Evolutionary conservation across 1,139 yeast genomes (phyloP).

Genomic region (Hemisphaericaspora subhashii): DNA sequence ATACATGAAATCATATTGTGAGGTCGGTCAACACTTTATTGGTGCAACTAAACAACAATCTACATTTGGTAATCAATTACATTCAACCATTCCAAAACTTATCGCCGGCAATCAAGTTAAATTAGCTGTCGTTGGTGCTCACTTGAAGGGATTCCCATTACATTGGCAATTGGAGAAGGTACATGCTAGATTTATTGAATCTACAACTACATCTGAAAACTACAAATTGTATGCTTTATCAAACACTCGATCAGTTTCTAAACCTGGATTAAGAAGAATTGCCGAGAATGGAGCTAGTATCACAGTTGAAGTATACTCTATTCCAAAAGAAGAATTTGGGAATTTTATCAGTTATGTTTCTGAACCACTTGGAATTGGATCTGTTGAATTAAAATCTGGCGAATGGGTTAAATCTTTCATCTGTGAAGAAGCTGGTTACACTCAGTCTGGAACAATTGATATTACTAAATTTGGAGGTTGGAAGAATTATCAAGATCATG

Average conservation of each 20-base stretch:
- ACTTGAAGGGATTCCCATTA: slow-evolving; percentile 80
- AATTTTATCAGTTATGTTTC: slow-evolving; percentile 85
- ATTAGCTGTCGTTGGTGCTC: slow-evolving; percentile 96
- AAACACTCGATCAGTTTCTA: slow-evolving; percentile 72
- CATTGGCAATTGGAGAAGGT: slow-evolving; percentile 93
- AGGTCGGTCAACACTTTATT: slow-evolving; percentile 26
- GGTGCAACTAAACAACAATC: slow-evolving; percentile 36
- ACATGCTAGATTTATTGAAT: slow-evolving; percentile 67
- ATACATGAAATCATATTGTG: slow-evolving; percentile 47
- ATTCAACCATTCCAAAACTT: slow-evolving; percentile 39
- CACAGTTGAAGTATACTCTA: slow-evolving; percentile 76
- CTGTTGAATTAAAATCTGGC: slow-evolving; percentile 78
- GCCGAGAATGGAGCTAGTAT: slow-evolving; percentile 57
- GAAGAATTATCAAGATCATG: slow-evolving; percentile 61
- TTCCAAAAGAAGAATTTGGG: slow-evolving; percentile 78
- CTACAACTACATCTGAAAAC: slow-evolving; percentile 68
- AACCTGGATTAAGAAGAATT: slow-evolving; percentile 86
- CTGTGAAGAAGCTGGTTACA: slow-evolving; percentile 87
- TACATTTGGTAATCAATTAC: slow-evolving; percentile 24
- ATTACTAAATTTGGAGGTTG: slow-evolving; percentile 88
- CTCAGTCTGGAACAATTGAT: slow-evolving; percentile 67
- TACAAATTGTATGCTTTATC: slow-evolving; percentile 85
- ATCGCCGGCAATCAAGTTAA: slow-evolving; percentile 34
- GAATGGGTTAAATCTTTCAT: slow-evolving; percentile 88
- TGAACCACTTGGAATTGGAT: slow-evolving; percentile 92